Base-by-base conservation (phyloP, 148 eudicot species). In the Pouteria glomerata region DNA sequence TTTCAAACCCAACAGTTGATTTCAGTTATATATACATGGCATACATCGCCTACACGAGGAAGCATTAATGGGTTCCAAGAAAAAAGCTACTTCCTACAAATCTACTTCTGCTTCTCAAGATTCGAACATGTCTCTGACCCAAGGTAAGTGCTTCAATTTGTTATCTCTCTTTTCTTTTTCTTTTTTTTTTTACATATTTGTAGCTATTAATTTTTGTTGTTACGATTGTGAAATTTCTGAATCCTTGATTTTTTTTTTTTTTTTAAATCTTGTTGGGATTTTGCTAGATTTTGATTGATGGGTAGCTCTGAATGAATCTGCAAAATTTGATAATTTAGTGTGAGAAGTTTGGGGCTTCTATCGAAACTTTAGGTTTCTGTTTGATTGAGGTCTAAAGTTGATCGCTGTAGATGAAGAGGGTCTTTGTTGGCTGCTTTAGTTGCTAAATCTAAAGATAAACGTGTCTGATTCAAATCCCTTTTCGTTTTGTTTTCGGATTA, bases 51-150 rank as follows among this genome's bases (percentile, higher is more conserved):
- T n/a, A n/a, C n/a, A n/a, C n/a, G n/a, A n/a, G n/a, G n/a, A n/a
- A n/a, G n/a, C n/a, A n/a, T n/a, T n/a, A 68, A 75, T 75, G 78
- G 73, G 73, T 53, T 61, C 78, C 15, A 69, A 52, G 69, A 51
- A 61, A 42, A 62, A 75, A 52, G 7, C 41, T 13, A 42, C 1
- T 31, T 52, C 74, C 34, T 18, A 31, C 19, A 30, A 66, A 61
- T 75, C 78, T 27, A 21, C 73, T 50, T 45, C 66, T 37, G 42
- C 72, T 74, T 47, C 73, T 50, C 68, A 58, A 31, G 73, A 68
- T 2, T 19, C 61, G 37, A 63, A 69, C 33, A 62, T 15, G 63
- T 42, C n/a, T n/a, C n/a, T 48, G 73, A 69, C 69, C 41, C 60
- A 53, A 69, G 78, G 73, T 29, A 57, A 61, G 69, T 69, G 2